A percentile compares a stretch with the other conserved stretches of the same genome.
phyloP scores from a whole-genome alignment of 805 yeast species.

The Teunomyces gatunensis region DNA sequence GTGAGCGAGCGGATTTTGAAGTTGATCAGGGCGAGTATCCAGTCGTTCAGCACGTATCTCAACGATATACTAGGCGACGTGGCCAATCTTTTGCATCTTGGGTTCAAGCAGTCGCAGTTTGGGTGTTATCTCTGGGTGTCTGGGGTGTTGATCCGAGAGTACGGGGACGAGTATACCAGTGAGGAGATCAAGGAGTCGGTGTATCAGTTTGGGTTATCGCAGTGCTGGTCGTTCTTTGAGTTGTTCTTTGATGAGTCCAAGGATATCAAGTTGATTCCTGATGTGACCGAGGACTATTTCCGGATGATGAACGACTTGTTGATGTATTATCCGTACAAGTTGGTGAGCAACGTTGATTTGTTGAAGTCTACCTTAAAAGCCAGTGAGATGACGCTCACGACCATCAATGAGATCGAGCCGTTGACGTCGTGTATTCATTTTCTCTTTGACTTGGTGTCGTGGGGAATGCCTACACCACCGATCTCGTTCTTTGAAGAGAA shows the following conservation, averaged over 20 bases:
- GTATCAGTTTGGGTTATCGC: slow-evolving; percentile 72
- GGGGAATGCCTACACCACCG: slow-evolving; percentile 84
- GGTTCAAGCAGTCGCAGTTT: slow-evolving; percentile 63
- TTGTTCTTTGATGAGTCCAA: slow-evolving; percentile 25
- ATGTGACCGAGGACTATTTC: slow-evolving; percentile 82
- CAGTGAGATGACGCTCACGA: slow-evolving; percentile 49
- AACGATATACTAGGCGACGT: slow-evolving; percentile 60
- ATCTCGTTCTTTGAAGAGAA: slow-evolving; percentile 57
- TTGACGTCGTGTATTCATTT: slow-evolving; percentile 68
- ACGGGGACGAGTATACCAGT: slow-evolving; percentile 52
- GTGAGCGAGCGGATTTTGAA: slow-evolving; percentile 77
- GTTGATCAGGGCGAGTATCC: slow-evolving; percentile 62
- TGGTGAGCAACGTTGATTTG: slow-evolving; percentile 45
- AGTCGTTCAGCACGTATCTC: slow-evolving; percentile 56
- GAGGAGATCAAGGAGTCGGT: slow-evolving; percentile 55
- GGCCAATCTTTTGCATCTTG: slow-evolving; percentile 63
- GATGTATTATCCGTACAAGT: slow-evolving; percentile 65
- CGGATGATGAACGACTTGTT: slow-evolving; percentile 74
- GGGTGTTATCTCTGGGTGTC: slow-evolving; percentile 93
- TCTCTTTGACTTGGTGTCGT: slow-evolving; percentile 75
- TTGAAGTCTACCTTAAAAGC: slow-evolving; percentile 56
- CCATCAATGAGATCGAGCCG: slow-evolving; percentile 68
- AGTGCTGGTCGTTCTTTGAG: slow-evolving; percentile 55
- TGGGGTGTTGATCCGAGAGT: slow-evolving; percentile 72
- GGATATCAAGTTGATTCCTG: slow-evolving; percentile 49